Percentiles rank a stretch among this genome's conserved stretches.
phyloP scores from a whole-genome alignment of 192 early-diverging fungal genomes.

The Geranomyces variabilis region DNA sequence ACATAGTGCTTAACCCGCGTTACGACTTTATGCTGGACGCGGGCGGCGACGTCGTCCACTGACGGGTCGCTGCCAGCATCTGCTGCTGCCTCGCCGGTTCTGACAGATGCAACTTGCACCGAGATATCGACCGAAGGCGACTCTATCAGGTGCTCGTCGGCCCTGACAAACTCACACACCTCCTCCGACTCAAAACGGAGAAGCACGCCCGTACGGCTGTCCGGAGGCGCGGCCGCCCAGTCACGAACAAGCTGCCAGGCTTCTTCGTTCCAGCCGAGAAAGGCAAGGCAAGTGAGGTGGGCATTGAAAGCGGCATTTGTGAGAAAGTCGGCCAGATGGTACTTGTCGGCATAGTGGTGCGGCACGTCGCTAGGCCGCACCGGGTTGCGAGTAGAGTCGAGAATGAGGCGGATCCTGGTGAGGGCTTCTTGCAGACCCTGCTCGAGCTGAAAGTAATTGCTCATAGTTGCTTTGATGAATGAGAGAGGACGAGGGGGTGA shows the following conservation, averaged over 20 bases:
- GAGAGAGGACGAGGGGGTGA: too few relatives aligned
- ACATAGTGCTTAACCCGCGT: neutral
- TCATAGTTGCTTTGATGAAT: too few relatives aligned
- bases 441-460: neutral
- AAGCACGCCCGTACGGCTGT: neutral
- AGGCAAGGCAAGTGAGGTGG: constrained; percentile 14
- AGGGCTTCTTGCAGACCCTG: neutral
- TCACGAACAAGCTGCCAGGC: neutral
- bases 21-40: neutral
- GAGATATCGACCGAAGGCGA: neutral
- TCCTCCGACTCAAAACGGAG: constrained; percentile 26
- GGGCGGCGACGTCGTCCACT: neutral
- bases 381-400: constrained; percentile 1
- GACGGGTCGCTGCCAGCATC: neutral
- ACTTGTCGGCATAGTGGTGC: constrained; percentile 38
- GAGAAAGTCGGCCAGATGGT: constrained; percentile 27
- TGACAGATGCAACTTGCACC: neutral
- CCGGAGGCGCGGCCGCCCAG: neutral
- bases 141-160: neutral
- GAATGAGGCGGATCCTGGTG: neutral
- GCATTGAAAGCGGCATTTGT: constrained; percentile 27
- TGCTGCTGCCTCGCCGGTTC: too few relatives aligned
- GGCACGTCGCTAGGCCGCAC: constrained; percentile 7
- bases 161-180: constrained; percentile 19
- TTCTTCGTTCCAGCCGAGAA: constrained; percentile 17